These are phyloP conservation scores for Verticillium isaacii DNA, from an alignment of 2,329 filamentous ascomycete species.

Conservation along the genomic window DNA sequence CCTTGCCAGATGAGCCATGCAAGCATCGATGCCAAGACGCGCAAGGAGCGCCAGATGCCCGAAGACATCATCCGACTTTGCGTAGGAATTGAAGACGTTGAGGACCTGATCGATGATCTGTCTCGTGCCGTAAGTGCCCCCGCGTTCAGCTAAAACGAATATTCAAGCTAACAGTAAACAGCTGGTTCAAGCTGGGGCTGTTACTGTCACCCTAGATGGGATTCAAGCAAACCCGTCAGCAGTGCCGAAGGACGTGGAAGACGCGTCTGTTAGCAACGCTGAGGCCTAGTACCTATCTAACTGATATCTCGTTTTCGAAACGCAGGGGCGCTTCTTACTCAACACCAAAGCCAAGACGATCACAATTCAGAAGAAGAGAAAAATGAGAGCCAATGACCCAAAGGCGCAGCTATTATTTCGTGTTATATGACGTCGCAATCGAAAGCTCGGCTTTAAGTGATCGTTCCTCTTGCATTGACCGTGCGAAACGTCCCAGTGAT, in stretches of 20 bases:
- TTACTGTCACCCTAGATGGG: conserved; percentile 78
- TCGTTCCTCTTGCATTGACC: too few relatives aligned
- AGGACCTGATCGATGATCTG: conserved; percentile 90
- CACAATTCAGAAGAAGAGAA: too few relatives aligned
- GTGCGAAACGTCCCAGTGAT: too few relatives aligned
- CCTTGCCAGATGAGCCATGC: conserved; percentile 99
- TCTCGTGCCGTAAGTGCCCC: conserved; percentile 71
- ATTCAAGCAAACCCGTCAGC: conserved; percentile 56
- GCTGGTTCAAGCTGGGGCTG: conserved; percentile 92
- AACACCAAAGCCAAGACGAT: too few relatives aligned
- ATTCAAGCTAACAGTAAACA: conserved; percentile 29
- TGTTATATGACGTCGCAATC: too few relatives aligned
- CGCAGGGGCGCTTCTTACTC: too few relatives aligned
- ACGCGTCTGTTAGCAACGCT: background rate
- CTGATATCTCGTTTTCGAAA: too few relatives aligned
- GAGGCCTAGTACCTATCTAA: background rate
- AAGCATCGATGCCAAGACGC: conserved; percentile 92
- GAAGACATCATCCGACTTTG: conserved; percentile 95
- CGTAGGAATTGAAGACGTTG: conserved; percentile 90
- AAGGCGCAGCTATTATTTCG: too few relatives aligned
- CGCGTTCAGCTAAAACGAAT: background rate
- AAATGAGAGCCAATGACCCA: too few relatives aligned
- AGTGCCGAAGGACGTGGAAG: background rate
- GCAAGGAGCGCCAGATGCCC: conserved; percentile 83
- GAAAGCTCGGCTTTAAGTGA: too few relatives aligned